Evolutionary conservation across 2,329 filamentous ascomycete species (phyloP).

Genomic region (Pseudophaeomoniella oleicola): DNA sequence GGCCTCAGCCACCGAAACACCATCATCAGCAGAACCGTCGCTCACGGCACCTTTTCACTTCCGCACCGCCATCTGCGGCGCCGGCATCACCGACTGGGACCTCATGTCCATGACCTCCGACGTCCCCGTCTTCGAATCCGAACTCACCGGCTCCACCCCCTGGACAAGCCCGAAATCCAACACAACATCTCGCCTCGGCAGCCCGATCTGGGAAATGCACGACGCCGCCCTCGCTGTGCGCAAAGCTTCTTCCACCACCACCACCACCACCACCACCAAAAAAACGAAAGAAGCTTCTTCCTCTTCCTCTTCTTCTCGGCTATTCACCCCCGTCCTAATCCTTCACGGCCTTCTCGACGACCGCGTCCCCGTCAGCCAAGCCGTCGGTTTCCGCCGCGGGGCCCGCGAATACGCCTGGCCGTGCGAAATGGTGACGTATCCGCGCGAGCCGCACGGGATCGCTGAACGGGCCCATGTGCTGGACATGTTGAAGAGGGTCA

Average conservation of each 20-base stretch:
- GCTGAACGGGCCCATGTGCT: constrained; percentile 15
- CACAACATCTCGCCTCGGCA: constrained; percentile 9
- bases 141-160: constrained; percentile 13
- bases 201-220: constrained; percentile 16
- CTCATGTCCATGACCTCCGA: constrained; percentile 20
- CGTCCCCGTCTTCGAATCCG: constrained; percentile 12
- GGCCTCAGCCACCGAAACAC: no score
- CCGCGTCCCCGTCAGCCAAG: constrained; percentile 20
- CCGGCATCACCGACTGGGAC: constrained; percentile 23
- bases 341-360: constrained; percentile 20
- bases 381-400: constrained; percentile 17
- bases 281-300: no score
- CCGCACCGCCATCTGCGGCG: constrained; percentile 20
- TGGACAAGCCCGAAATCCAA: constrained; percentile 13
- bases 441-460: constrained; percentile 18
- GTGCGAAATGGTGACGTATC: constrained; percentile 21
- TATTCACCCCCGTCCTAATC: constrained; percentile 20
- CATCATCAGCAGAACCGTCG: no score
- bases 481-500: constrained; percentile 13
- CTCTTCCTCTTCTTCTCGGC: no score
- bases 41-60: constrained; percentile 19
- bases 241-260: no score
- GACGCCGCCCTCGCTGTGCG: constrained; percentile 6
- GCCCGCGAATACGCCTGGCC: constrained; percentile 13
- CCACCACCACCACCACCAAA: no score